Percentiles rank a stretch among this genome's conserved stretches.
Conservation (phyloP, 768 basidiomycete genomes). For the Lactarius sp. region DNA sequence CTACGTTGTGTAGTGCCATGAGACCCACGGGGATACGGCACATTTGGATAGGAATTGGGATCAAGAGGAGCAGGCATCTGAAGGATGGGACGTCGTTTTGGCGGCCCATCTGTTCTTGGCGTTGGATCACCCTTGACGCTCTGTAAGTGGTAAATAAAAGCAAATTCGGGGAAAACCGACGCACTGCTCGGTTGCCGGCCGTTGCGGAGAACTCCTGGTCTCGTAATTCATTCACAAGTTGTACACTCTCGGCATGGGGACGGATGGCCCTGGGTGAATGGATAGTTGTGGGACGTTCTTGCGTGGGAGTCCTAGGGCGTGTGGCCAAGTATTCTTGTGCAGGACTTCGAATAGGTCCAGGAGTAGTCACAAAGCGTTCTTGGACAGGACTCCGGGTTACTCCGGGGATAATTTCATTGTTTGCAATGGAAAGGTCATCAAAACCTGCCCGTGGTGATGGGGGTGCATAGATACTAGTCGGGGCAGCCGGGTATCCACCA, state of each 20-base stretch:
- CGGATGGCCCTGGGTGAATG: not conserved
- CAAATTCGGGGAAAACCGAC: not conserved
- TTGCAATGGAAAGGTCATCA: not conserved
- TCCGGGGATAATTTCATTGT: not conserved
- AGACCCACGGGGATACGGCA: not conserved
- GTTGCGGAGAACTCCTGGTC: not conserved
- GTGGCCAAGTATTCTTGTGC: not conserved
- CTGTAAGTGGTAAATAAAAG: not conserved
- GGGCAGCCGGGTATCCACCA: slow-evolving; percentile 2
- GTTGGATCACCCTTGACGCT: not conserved
- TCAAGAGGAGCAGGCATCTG: slow-evolving; percentile 22
- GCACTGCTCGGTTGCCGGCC: slow-evolving; percentile 7
- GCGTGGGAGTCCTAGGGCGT: not conserved
- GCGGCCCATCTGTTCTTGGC: slow-evolving; percentile 7
- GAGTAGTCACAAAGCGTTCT: not conserved
- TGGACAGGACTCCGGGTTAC: slow-evolving; percentile 3
- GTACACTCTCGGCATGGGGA: not conserved
- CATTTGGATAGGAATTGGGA: not conserved
- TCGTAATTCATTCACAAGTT: not conserved
- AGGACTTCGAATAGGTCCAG: not conserved
- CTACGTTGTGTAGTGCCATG: not conserved
- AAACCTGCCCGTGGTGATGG: slow-evolving; percentile 12
- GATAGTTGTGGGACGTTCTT: slow-evolving; percentile 1
- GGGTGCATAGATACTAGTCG: not conserved
- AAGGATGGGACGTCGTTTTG: slow-evolving; percentile 8